phyloP scores from a whole-genome alignment of 2,329 filamentous ascomycete species.

The Xylariaceae sp. region DNA sequence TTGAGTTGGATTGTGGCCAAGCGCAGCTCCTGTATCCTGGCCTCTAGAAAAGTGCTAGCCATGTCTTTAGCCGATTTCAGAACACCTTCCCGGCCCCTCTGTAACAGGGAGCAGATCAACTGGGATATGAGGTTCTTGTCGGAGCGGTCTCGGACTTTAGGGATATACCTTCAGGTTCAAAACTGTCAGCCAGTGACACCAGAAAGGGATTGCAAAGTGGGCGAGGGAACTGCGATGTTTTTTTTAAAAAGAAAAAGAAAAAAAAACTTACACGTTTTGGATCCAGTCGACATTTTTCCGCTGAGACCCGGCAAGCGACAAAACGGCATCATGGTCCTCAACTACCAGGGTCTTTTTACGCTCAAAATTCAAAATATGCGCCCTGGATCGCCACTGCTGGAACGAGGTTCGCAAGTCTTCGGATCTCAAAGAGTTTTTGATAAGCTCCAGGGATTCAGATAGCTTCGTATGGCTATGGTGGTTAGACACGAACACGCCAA shows the following conservation, averaged over 20 bases:
- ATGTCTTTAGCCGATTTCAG: slow-evolving; percentile 2
- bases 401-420: slow-evolving; percentile 5
- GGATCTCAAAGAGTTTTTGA: not conserved
- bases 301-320: not conserved
- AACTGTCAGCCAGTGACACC: not conserved
- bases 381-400: slow-evolving; percentile 5
- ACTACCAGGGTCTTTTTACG: not conserved
- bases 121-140: slow-evolving; percentile 5
- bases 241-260: not conserved
- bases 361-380: not conserved
- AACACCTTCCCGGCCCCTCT: slow-evolving; percentile 4
- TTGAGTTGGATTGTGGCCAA: slow-evolving; percentile 3
- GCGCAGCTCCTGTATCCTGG: not conserved
- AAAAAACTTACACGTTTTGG: slow-evolving; percentile 3
- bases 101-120: slow-evolving; percentile 9
- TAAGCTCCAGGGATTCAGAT: slow-evolving; percentile 2
- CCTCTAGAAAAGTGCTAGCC: slow-evolving; percentile 2
- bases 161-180: slow-evolving; percentile 1
- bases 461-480: not conserved
- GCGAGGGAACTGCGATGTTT: not conserved
- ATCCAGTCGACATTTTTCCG: slow-evolving; percentile 6
- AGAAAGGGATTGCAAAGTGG: not conserved
- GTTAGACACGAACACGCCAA: slow-evolving; percentile 4
- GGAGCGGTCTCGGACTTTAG: slow-evolving; percentile 5
- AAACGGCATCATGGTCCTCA: slow-evolving; percentile 7